These are phyloP conservation scores for Neocallimastix lanati DNA, from an alignment of 192 early-diverging fungal genomes.

Conservation along the genomic window DNA sequence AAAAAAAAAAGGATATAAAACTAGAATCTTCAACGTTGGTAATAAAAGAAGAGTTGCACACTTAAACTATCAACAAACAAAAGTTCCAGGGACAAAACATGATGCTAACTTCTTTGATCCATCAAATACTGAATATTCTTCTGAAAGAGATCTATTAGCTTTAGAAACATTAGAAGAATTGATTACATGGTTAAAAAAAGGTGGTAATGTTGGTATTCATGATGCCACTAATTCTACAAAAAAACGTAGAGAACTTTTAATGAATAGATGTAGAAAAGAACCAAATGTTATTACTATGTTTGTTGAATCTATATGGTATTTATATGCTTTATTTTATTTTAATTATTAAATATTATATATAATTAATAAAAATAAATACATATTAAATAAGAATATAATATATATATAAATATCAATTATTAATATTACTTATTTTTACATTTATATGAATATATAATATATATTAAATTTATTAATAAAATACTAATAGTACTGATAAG, in stretches of 20 bases:
- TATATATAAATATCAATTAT: no score
- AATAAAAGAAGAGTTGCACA: conserved; percentile 64
- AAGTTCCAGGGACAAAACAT: conserved; percentile 30
- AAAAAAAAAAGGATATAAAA: conserved; percentile 25
- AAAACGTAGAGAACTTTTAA: conserved; percentile 21
- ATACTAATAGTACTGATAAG: conserved; percentile 54
- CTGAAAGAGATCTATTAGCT: conserved; percentile 69
- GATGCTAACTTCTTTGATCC: conserved; percentile 88
- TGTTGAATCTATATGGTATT: not conserved
- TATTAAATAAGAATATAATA: no score
- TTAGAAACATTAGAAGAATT: conserved; percentile 82
- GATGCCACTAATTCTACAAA: conserved; percentile 94
- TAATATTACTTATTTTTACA: no score
- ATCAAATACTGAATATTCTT: conserved; percentile 53
- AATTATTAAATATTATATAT: not conserved
- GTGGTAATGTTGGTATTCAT: conserved; percentile 19
- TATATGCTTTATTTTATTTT: not conserved
- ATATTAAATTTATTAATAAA: not conserved
- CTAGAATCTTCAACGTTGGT: conserved; percentile 83
- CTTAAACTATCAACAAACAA: conserved; percentile 6
- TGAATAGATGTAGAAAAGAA: conserved; percentile 28
- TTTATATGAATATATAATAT: no score
- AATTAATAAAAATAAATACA: no score
- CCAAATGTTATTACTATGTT: conserved; percentile 50
- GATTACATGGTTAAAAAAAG: conserved; percentile 69